Evolutionary conservation across 345 rosid genomes (phyloP).

Genomic region (Gossypium raimondii): DNA sequence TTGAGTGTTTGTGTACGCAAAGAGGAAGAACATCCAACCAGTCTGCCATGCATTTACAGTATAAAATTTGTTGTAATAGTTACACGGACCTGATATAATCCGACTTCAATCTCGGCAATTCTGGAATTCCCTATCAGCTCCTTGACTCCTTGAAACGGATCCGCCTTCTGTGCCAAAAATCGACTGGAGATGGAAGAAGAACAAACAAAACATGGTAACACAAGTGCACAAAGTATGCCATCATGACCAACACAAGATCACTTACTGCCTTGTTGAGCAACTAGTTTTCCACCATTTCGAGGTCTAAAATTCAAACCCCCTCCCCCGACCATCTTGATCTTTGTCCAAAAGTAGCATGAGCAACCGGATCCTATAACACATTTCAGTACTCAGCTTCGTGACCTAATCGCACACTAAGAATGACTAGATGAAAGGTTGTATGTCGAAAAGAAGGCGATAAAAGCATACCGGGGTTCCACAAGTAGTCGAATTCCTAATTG

Average conservation of each 20-base stretch:
- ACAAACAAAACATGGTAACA: background rate
- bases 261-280: background rate
- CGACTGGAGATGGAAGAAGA: constrained; percentile 36
- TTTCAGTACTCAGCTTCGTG: background rate
- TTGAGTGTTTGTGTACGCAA: constrained; percentile 16
- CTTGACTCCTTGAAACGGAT: constrained; percentile 55
- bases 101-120: constrained; percentile 21
- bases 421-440: background rate
- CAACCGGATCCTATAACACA: background rate
- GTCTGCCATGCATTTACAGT: constrained; percentile 42
- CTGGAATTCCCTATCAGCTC: constrained; percentile 45
- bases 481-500: background rate
- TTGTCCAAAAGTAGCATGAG: background rate
- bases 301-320: background rate
- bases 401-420: background rate
- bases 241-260: background rate
- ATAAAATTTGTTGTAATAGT: constrained; percentile 11
- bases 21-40: constrained; percentile 26
- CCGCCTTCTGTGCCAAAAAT: constrained; percentile 40
- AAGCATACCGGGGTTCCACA: background rate
- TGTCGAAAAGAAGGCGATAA: background rate
- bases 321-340: background rate
- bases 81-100: constrained; percentile 15
- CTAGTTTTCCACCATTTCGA: background rate
- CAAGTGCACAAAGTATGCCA: background rate